Conservation (phyloP, 2,329 filamentous ascomycete genomes). For the Cryphonectria naterciae region DNA sequence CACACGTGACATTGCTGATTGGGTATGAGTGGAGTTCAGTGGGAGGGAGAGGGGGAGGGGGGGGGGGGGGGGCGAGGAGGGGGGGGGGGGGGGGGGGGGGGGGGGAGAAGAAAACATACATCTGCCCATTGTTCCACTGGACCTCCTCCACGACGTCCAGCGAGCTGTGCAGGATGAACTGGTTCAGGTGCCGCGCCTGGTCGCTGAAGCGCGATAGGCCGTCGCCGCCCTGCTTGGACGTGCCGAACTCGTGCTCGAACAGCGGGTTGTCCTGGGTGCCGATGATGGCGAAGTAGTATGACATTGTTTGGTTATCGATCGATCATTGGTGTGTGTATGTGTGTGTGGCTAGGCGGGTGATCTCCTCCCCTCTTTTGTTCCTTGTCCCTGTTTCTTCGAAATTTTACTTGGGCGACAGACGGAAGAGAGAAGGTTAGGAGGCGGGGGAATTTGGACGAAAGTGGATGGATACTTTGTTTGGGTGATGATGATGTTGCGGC, state of each 20-base stretch:
- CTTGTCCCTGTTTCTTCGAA: neutral
- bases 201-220: slow-evolving; percentile 87
- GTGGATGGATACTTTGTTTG: neutral
- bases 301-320: slow-evolving; percentile 65
- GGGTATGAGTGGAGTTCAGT: no score
- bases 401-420: neutral
- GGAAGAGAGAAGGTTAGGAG: neutral
- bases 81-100: no score
- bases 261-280: slow-evolving; percentile 94
- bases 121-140: slow-evolving; percentile 85
- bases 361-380: neutral
- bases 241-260: slow-evolving; percentile 97
- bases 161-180: slow-evolving; percentile 94
- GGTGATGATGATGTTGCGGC: neutral
- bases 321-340: slow-evolving; percentile 30
- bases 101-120: slow-evolving; percentile 57
- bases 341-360: neutral
- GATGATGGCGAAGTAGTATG: slow-evolving; percentile 97
- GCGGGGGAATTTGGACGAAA: neutral
- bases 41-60: no score
- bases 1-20: no score
- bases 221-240: slow-evolving; percentile 93
- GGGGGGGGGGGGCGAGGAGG: no score
- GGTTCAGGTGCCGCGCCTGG: slow-evolving; percentile 90
- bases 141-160: slow-evolving; percentile 95